These are phyloP conservation scores for Peronospora destructor DNA, from an alignment of 352 stramenopile species.

Conservation along the genomic window DNA sequence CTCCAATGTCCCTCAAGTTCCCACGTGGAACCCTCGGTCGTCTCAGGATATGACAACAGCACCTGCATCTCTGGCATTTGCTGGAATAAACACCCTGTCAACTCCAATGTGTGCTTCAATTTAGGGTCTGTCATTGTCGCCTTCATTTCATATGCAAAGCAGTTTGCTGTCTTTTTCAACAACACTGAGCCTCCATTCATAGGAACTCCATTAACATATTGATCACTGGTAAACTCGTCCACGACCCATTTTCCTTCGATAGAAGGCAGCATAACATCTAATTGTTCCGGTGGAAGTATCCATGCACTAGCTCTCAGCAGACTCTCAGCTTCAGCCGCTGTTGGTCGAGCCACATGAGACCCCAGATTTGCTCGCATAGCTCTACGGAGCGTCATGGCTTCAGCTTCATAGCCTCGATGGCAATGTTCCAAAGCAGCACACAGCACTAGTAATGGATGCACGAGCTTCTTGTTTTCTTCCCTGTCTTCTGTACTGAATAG, in stretches of 20 bases:
- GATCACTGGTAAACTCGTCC: slow-evolving; percentile 68
- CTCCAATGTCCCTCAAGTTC: slow-evolving; percentile 75
- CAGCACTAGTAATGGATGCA: slow-evolving; percentile 33
- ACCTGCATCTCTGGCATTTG: slow-evolving; percentile 47
- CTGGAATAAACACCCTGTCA: slow-evolving; percentile 56
- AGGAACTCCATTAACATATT: slow-evolving; percentile 28
- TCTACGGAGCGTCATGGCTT: slow-evolving; percentile 37
- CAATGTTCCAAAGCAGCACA: slow-evolving; percentile 51
- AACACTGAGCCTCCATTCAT: slow-evolving; percentile 68
- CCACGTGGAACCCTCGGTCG: slow-evolving; percentile 27
- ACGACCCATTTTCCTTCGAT: slow-evolving; percentile 76
- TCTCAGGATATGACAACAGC: slow-evolving; percentile 29
- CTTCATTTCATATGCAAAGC: slow-evolving; percentile 53
- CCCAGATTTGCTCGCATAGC: slow-evolving; percentile 37
- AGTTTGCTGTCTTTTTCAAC: slow-evolving; percentile 48
- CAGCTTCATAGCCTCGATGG: slow-evolving; percentile 60
- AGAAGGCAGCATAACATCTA: slow-evolving; percentile 45
- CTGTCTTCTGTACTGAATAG: slow-evolving; percentile 32
- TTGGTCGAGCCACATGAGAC: slow-evolving; percentile 28
- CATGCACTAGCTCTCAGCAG: slow-evolving; percentile 52
- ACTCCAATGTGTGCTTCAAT: slow-evolving; percentile 38
- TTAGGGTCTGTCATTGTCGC: slow-evolving; percentile 44
- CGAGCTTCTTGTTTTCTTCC: slow-evolving; percentile 18
- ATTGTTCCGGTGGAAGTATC: slow-evolving; percentile 37
- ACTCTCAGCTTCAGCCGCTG: slow-evolving; percentile 33